Base-by-base conservation (phyloP, 768 basidiomycete species). In the Amanita rimosa region DNA sequence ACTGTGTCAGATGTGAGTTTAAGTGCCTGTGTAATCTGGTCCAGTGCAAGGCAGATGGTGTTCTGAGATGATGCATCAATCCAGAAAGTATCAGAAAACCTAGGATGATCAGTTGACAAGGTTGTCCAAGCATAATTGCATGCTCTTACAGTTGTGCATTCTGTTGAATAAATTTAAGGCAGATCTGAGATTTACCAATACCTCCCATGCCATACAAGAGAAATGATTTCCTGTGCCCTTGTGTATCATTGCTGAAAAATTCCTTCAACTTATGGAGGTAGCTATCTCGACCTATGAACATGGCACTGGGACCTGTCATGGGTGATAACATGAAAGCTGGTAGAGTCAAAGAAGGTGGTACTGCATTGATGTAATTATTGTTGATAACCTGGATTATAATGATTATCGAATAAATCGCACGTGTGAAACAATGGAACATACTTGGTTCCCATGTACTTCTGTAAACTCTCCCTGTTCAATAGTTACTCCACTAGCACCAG, bases 121-220 rank as follows among this genome's bases (percentile, higher is more conserved):
- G 49, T 29, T 27, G 17, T 26, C 27, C 6, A 27, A 31, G 3
- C 9, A 11, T 29, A 6, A 7, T 14, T n/a, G 21, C 0, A 19
- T 33, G 2, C 5, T 1, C 29, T 29, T 14, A 27, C 24, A 26
- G 16, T 27, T 17, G 22, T 2, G 22, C 5, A 24, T 24, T 24
- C 22, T 24, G 22, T 24, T 24, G 22, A 24, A 29, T 44, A 27
- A 44, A 44, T 29, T 44, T 44, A 2, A 44, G n/a, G 17, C 43
- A 44, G 11, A 44, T 44, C n/a, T 44, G 43, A 2, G 43, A 31
- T 9, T 44, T 44, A 48, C 54, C 56, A 42, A 53, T 53, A 22
- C 57, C 58, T n/a, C 43, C 53, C 46, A 58, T 52, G 9, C 58
- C 57, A 48, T 58, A 47, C 11, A 59, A 48, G 6, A 59, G 51